These are phyloP conservation scores for Candida tetrigidarum DNA, from an alignment of 1,139 yeast genomes.

Conservation along the genomic window DNA sequence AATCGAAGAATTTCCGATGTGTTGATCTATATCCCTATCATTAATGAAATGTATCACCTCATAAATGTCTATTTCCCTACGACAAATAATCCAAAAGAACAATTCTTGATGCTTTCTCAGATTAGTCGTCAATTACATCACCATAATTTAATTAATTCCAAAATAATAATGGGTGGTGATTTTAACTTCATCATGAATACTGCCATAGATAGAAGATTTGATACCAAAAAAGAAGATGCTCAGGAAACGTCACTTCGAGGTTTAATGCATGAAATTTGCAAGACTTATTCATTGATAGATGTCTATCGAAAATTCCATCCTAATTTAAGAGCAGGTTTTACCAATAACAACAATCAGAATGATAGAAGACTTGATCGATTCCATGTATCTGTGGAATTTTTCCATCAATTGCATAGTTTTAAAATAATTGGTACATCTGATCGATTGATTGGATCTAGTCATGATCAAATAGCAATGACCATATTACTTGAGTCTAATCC, in stretches of 20 bases:
- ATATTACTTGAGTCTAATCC: neutral
- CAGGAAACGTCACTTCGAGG: neutral
- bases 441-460: neutral
- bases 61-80: neutral
- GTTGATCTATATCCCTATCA: neutral
- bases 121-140: neutral
- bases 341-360: neutral
- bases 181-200: neutral
- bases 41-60: neutral
- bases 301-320: neutral
- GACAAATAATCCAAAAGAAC: neutral
- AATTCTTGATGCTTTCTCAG: neutral
- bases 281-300: neutral
- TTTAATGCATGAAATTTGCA: neutral
- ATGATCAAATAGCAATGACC: neutral
- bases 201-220: neutral
- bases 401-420: neutral
- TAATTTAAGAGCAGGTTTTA: neutral
- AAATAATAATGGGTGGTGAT: neutral
- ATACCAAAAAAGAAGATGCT: neutral
- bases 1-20: too few relatives aligned
- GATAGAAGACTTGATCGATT: neutral
- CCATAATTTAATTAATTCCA: too few relatives aligned
- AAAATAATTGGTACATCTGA: neutral
- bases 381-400: neutral